phyloP scores from a whole-genome alignment of 352 stramenopile species.

The Globisporangium viniferum region DNA sequence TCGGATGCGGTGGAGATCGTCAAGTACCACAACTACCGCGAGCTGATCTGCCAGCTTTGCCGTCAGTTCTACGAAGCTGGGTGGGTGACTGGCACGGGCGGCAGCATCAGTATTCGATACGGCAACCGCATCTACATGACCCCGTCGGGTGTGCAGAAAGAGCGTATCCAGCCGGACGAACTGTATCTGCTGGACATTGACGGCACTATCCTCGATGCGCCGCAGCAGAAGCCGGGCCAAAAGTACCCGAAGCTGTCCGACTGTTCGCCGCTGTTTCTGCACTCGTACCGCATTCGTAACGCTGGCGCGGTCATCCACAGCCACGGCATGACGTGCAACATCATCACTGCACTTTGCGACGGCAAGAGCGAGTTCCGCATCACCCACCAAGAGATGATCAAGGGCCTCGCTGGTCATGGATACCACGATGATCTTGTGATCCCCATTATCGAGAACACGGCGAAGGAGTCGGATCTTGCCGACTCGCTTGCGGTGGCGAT shows the following conservation, averaged over 20 bases:
- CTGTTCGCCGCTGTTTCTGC: conserved; percentile 93
- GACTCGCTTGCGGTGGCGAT: conserved; percentile 87
- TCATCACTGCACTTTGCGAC: conserved; percentile 90
- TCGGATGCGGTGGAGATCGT: conserved; percentile 45
- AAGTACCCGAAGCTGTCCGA: conserved; percentile 87
- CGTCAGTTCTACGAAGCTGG: conserved; percentile 77
- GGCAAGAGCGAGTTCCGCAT: conserved; percentile 82
- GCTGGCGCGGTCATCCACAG: conserved; percentile 77
- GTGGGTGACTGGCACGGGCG: conserved; percentile 95
- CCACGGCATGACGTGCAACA: conserved; percentile 81
- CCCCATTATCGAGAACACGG: conserved; percentile 96
- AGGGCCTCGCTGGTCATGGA: conserved; percentile 90
- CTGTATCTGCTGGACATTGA: conserved; percentile 93
- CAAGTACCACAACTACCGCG: conserved; percentile 42
- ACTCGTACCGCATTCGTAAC: conserved; percentile 86
- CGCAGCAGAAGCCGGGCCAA: conserved; percentile 34
- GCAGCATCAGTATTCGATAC: conserved; percentile 91
- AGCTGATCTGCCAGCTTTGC: conserved; percentile 71
- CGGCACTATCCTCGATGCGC: conserved; percentile 68
- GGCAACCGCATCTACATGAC: conserved; percentile 95
- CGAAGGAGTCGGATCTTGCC: conserved; percentile 90
- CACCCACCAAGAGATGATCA: conserved; percentile 97
- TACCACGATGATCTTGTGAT: conserved; percentile 93
- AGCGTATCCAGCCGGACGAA: conserved; percentile 94
- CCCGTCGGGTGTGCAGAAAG: conserved; percentile 95